Evolutionary conservation across 2,329 filamentous ascomycete genomes (phyloP), one percentile per base, ranked within the genome.

Genomic region (Cryoendolithus antarcticus): DNA sequence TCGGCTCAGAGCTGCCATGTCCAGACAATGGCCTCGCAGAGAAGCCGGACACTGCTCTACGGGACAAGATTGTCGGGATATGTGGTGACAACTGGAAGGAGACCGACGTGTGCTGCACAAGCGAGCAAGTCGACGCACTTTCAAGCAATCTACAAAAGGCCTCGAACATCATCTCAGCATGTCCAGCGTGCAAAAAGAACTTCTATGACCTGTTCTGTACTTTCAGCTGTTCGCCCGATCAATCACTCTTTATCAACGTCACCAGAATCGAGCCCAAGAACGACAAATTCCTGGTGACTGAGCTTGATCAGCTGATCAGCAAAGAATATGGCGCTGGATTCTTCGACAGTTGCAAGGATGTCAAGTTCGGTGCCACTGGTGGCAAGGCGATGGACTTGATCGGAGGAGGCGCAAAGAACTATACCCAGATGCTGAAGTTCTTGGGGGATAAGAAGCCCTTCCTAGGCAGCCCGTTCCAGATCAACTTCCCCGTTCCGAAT

Each of bases 121-220:
- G 75, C 35, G 80, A 84, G 32, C 91, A 96, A 73, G 70, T 98
- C 41, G 75, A 83, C 51, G 71, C 81, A 1, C 75, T 98, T 45
- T 80, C 84, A 52, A 80, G 75, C 44, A 93, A 94, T 55, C 72
- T 98, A 42, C 81, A 84, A 49, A 85, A 85, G 13, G 89, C 86
- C 2, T 86, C 88, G 51, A 78, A 81, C 43, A 82, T 98, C 56
- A 86, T 98, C 58, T 80, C 86, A 19, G 86, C 86, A 7, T 98
- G 91, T 59, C 91, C 91, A 2, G 91, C 93, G 24, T 98, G 91
- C 73, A 93, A 91, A 62, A 82, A 88, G 53, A 98, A 98, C 68
- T 98, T 98, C 69, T 96, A 85, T 70, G 93, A 98, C 65, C 71
- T 93, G 34, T 98, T 98, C 62, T 98, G 91, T 66, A 93, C 86